Base-by-base conservation (phyloP, 1,284 basidiomycete genomes). In the Pseudozyma flocculosa region DNA sequence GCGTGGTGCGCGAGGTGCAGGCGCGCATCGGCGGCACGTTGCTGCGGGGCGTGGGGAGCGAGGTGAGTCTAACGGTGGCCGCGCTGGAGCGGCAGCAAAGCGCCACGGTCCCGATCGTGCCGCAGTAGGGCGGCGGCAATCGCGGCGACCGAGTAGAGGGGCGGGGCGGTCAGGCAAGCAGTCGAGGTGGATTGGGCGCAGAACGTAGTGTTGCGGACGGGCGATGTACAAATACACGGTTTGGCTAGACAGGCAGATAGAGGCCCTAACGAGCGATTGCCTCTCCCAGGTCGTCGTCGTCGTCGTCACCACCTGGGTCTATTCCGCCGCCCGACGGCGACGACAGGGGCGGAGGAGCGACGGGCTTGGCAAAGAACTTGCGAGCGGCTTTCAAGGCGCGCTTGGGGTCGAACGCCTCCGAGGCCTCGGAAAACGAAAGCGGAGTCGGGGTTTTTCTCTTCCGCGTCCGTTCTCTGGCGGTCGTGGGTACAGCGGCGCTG, bases 1-100 rank as follows among this genome's bases (percentile, higher is more conserved):
- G 26, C 2, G 51, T 50, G 15, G 21, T 61, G 10, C 8, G 13
- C 1, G 53, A 55, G n/a, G 29, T 61, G 8, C 38, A 60, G 14
- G n/a, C 3, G 1, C 19, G 14, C 15, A 22, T 60, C 21, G 29
- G 29, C 13, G 26, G 22, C 1, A 19, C 42, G 7, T 13, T 34
- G 10, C 7, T 34, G 32, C 7, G 32, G 32, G 32, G 32, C 10
- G 15, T 34, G 15, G 32, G 32, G 4, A 17, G 32, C 15, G 32
- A 34, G 32, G 32, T 34, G 10, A 13, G 7, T 4, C 9, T 17
- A 4, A 34, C 32, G 11, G 8, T 14, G 8, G 15, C 34, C 14
- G 48, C 49, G 26, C 22, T 60, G 40, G 24, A 36, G 7, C 46
- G 47, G n/a, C 17, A 48, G 17, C 21, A 32, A 3, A 24, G 23